Percentiles rank a stretch among this genome's conserved stretches.
Conservation (phyloP, 768 basidiomycete genomes). For the Rhodotorula babjevae region DNA sequence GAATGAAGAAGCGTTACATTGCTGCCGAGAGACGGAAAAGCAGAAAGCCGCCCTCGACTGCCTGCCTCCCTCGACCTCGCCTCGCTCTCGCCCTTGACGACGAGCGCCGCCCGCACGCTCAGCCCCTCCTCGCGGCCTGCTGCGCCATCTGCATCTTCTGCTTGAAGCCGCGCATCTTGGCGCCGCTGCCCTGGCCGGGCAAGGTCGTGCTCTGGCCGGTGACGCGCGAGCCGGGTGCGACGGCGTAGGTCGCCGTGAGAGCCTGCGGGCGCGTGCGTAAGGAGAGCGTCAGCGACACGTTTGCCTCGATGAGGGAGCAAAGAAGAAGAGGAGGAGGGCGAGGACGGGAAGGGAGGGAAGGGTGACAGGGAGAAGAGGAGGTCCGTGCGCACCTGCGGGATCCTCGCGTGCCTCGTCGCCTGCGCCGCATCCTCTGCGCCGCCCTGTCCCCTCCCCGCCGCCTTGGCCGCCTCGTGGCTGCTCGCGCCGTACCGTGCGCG, state of each 20-base stretch:
- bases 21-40: background rate
- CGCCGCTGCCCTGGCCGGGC: conserved; percentile 12
- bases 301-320: too few relatives aligned
- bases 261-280: conserved; percentile 48
- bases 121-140: conserved; percentile 24
- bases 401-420: conserved; percentile 72
- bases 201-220: background rate
- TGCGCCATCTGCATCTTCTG: conserved; percentile 26
- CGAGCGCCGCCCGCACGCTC: background rate
- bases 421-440: conserved; percentile 26
- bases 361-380: too few relatives aligned
- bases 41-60: background rate
- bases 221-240: conserved; percentile 56
- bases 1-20: too few relatives aligned
- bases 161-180: conserved; percentile 37
- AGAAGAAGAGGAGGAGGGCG: too few relatives aligned
- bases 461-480: conserved; percentile 65
- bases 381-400: conserved; percentile 51
- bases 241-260: conserved; percentile 69
- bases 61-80: too few relatives aligned
- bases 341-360: too few relatives aligned
- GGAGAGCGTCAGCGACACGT: too few relatives aligned
- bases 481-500: conserved; percentile 57
- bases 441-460: conserved; percentile 49
- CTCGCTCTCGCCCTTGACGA: background rate